These are phyloP conservation scores for Prinsepia uniflora DNA, from an alignment of 306 rosid species.

Conservation along the genomic window DNA sequence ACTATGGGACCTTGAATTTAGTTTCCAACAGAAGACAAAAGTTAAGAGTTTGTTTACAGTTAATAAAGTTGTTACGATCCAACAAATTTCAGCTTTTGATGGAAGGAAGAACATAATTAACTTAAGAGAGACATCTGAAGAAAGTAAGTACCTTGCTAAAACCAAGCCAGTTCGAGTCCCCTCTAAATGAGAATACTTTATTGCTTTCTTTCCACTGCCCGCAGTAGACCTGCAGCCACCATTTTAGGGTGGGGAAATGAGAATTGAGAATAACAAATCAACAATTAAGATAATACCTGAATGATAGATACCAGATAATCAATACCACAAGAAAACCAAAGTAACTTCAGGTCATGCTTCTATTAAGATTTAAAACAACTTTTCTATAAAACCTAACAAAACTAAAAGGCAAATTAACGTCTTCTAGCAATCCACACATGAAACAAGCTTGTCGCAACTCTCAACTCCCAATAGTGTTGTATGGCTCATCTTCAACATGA, in stretches of 20 bases:
- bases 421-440: not conserved
- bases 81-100: not conserved
- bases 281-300: not conserved
- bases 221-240: conserved; percentile 58
- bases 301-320: conserved; percentile 1
- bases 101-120: not conserved
- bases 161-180: conserved; percentile 98
- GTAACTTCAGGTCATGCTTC: conserved; percentile 1
- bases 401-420: not conserved
- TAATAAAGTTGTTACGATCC: not conserved
- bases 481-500: not conserved
- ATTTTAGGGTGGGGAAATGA: conserved; percentile 16
- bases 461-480: not conserved
- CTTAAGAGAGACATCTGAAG: not conserved
- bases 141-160: conserved; percentile 65
- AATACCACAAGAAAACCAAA: not conserved
- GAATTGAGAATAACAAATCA: conserved; percentile 10
- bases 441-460: not conserved
- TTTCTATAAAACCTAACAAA: not conserved
- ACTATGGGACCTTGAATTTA: not conserved
- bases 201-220: conserved; percentile 65
- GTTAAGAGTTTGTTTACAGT: not conserved
- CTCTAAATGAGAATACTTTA: conserved; percentile 69
- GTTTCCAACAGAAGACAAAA: not conserved
- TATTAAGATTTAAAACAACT: not conserved